Conservation (phyloP, 345 rosid genomes). For the Corchorus olitorius region DNA sequence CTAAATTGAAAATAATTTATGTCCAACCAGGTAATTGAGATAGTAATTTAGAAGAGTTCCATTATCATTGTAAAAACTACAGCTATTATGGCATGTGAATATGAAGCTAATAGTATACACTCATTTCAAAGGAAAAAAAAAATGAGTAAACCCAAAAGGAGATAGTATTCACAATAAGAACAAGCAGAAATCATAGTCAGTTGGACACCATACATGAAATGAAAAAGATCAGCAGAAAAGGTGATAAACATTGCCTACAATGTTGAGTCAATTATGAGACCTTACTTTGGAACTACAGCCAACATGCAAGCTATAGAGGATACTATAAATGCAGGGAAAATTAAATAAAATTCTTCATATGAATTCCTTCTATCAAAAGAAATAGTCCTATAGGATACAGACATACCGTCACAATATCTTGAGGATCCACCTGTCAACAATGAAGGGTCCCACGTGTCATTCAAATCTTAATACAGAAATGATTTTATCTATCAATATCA, state of each 20-base stretch:
- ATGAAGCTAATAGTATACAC: too few species aligned
- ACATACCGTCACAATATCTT: constrained; percentile 96
- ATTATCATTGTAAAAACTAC: neutral
- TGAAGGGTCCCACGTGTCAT: constrained; percentile 12
- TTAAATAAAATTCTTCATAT: neutral
- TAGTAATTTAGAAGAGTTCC: neutral
- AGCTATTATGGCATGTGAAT: neutral
- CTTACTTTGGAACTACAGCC: neutral
- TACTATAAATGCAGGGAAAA: neutral
- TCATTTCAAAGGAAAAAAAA: too few species aligned
- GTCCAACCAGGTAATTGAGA: neutral
- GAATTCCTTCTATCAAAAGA: neutral
- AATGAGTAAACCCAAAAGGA: too few species aligned
- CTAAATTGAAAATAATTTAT: neutral
- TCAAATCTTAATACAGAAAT: neutral
- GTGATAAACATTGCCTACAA: neutral
- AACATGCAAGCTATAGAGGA: neutral
- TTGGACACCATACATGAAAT: neutral
- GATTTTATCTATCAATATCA: constrained; percentile 11
- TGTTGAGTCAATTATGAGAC: neutral
- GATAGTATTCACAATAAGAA: neutral
- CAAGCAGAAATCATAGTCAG: neutral
- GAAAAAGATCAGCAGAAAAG: neutral
- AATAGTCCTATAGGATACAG: neutral
- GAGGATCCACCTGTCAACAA: constrained; percentile 89